Percentiles rank a stretch among this genome's conserved stretches.
Conservation (phyloP, 2,329 filamentous ascomycete species). For the Microsporum ferrugineum region DNA sequence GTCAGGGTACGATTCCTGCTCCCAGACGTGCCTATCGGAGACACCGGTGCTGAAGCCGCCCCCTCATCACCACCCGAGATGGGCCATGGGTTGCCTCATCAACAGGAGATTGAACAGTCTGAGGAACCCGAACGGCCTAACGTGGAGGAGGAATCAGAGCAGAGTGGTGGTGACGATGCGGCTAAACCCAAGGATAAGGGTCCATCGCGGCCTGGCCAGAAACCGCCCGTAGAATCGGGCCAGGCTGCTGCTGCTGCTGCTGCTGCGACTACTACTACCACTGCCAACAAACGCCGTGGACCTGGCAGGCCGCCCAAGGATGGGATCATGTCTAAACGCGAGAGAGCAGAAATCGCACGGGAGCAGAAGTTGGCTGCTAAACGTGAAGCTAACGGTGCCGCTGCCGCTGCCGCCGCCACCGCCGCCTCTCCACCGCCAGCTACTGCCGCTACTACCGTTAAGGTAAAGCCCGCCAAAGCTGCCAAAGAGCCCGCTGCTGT, state of each 20-base stretch:
- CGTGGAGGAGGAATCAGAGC: constrained; percentile 10
- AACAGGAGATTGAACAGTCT: constrained; percentile 19
- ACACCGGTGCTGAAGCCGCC: constrained; percentile 36
- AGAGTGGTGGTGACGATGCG: constrained; percentile 15
- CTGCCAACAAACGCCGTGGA: constrained; percentile 37
- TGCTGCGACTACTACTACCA: too few species aligned
- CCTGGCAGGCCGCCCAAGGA: constrained; percentile 56
- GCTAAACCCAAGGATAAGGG: neutral
- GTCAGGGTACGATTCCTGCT: constrained; percentile 47
- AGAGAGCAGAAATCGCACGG: constrained; percentile 44
- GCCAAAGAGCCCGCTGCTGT: constrained; percentile 19
- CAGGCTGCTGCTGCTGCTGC: constrained; percentile 10
- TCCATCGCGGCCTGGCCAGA: constrained; percentile 20
- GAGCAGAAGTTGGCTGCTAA: constrained; percentile 41
- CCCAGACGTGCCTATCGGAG: constrained; percentile 40
- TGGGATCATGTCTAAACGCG: constrained; percentile 55
- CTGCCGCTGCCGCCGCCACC: constrained; percentile 30
- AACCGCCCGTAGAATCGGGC: constrained; percentile 17
- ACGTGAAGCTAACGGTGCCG: constrained; percentile 37
- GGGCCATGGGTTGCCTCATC: neutral
- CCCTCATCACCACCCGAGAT: constrained; percentile 23
- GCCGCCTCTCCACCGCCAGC: constrained; percentile 10
- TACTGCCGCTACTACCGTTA: constrained; percentile 2
- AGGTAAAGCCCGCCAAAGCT: constrained; percentile 14
- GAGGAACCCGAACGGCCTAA: constrained; percentile 15